Conservation (phyloP, 345 rosid genomes). For the Citrus inodora region DNA sequence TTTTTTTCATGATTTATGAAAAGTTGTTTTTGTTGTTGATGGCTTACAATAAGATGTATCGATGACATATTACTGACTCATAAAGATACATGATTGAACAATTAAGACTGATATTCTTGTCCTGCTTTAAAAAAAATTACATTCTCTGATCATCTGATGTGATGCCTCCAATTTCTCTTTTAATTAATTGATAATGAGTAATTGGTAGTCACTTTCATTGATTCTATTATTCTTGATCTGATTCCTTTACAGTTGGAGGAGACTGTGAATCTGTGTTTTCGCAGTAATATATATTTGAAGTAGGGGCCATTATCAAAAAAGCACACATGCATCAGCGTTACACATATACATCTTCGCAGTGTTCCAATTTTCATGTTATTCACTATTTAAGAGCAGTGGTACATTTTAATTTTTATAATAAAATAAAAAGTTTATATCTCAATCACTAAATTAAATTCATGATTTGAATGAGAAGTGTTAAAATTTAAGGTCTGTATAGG, state of each 20-base stretch:
- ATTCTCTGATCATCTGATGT: background rate
- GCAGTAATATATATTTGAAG: too few relatives aligned
- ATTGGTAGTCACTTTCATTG: background rate
- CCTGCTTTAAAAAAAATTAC: background rate
- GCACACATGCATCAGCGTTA: too few relatives aligned
- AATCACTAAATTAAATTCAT: too few relatives aligned
- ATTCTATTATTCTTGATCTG: background rate
- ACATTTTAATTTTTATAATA: too few relatives aligned
- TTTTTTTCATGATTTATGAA: background rate
- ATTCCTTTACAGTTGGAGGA: background rate
- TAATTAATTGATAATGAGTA: background rate
- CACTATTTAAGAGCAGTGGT: too few relatives aligned
- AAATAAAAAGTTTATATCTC: too few relatives aligned
- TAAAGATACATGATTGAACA: background rate
- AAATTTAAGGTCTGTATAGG: too few relatives aligned
- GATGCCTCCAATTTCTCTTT: background rate
- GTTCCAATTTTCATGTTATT: too few relatives aligned
- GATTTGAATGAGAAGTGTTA: too few relatives aligned
- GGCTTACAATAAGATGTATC: background rate
- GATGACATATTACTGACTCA: constrained; percentile 1
- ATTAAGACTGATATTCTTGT: background rate
- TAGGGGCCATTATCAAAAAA: too few relatives aligned
- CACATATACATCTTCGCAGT: too few relatives aligned
- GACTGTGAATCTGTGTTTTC: background rate
- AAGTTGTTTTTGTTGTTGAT: background rate